Percentiles rank a stretch among this genome's conserved stretches.
Evolutionary conservation across 83 land plant genomes (phyloP).

Genomic region (Larix sibirica): DNA sequence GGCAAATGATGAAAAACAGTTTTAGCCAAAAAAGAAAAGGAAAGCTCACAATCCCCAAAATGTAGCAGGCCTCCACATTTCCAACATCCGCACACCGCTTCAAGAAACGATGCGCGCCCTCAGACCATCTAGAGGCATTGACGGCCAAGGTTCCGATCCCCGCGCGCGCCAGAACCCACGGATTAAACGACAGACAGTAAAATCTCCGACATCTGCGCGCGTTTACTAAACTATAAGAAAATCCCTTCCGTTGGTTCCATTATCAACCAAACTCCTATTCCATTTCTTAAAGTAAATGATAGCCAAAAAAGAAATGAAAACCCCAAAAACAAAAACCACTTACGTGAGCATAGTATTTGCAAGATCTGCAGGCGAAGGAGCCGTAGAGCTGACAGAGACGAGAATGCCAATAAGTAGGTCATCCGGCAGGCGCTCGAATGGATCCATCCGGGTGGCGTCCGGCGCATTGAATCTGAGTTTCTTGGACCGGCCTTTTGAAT

Average conservation of each 20-base stretch:
- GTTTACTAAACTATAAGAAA: neutral
- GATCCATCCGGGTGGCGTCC: neutral
- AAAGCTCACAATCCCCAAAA: constrained; percentile 28
- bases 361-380: neutral
- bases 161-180: constrained; percentile 17
- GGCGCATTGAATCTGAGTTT: too few species aligned
- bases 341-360: neutral
- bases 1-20: too few species aligned
- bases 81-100: constrained; percentile 35
- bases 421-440: neutral
- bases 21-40: too few species aligned
- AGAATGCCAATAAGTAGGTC: neutral
- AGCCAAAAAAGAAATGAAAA: neutral
- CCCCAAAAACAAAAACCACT: neutral
- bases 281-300: neutral
- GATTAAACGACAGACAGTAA: constrained; percentile 19
- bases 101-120: constrained; percentile 28
- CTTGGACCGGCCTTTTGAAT: too few species aligned
- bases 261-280: neutral
- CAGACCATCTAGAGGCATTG: constrained; percentile 28
- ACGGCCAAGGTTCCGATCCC: constrained; percentile 22
- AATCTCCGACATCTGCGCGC: constrained; percentile 21
- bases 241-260: neutral
- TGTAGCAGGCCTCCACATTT: constrained; percentile 32
- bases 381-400: neutral